Evolutionary conservation across 164 flowering plant species (phyloP).

Genomic region (Vitis labrusca): DNA sequence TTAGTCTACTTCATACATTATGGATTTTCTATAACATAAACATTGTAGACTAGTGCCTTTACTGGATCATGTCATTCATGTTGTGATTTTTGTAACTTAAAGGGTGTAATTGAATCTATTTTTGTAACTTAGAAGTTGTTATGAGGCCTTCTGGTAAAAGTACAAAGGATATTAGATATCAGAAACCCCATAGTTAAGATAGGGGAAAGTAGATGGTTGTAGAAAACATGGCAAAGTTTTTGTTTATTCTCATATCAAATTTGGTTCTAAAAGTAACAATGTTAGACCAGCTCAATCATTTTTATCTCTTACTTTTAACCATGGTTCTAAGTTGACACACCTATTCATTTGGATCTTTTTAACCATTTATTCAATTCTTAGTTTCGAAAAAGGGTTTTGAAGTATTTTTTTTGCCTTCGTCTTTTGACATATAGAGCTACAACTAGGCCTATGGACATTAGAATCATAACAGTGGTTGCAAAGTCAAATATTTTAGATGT

Average conservation of each 20-base stretch:
- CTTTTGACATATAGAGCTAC: not conserved
- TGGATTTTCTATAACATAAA: too few species aligned
- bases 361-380: not conserved
- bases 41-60: not conserved
- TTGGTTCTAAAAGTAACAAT: conserved; percentile 72
- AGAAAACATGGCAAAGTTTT: conserved; percentile 86
- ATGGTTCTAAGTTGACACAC: not conserved
- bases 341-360: not conserved
- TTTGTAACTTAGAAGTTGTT: conserved; percentile 84
- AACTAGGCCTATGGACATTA: not conserved
- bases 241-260: conserved; percentile 80
- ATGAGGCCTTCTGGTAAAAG: conserved; percentile 57
- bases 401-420: not conserved
- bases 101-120: conserved; percentile 84
- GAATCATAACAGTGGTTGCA: not conserved
- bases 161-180: conserved; percentile 39
- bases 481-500: not conserved
- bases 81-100: conserved; percentile 19
- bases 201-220: conserved; percentile 93
- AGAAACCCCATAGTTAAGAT: conserved; percentile 64
- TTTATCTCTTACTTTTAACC: not conserved
- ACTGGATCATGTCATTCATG: conserved; percentile 2
- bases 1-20: too few species aligned
- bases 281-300: not conserved
- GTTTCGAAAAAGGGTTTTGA: not conserved